Conservation (phyloP, 1,139 yeast species). For the Hyphopichia wangnamkhiaoensis region DNA sequence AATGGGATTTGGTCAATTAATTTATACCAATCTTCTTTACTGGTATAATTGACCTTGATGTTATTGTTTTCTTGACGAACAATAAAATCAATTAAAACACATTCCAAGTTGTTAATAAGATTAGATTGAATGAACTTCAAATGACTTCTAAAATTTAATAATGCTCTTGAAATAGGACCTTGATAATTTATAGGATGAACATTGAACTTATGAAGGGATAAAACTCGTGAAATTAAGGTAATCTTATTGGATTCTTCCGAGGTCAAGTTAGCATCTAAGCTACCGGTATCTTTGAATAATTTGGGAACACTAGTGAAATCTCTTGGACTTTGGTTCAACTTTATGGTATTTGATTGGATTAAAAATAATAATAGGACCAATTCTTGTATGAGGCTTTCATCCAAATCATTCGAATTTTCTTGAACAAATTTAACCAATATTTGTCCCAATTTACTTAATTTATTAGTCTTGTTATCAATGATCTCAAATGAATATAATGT, state of each 20-base stretch:
- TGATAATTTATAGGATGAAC: conserved; percentile 61
- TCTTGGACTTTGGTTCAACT: conserved; percentile 28
- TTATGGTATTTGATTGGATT: conserved; percentile 29
- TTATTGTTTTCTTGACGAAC: conserved; percentile 55
- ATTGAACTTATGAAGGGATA: conserved; percentile 53
- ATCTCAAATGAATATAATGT: conserved; percentile 58
- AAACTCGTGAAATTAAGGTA: conserved; percentile 56
- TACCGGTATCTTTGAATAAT: conserved; percentile 31
- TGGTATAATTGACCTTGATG: conserved; percentile 32
- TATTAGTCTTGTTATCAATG: conserved; percentile 43
- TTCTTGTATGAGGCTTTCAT: conserved; percentile 26
- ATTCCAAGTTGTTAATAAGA: conserved; percentile 57
- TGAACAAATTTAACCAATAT: conserved; percentile 41
- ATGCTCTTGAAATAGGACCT: conserved; percentile 69
- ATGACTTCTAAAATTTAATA: conserved; percentile 68
- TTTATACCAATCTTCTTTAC: conserved; percentile 56
- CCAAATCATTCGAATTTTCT: conserved; percentile 22
- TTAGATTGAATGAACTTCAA: conserved; percentile 53
- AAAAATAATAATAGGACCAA: conserved; percentile 51
- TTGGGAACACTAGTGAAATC: conserved; percentile 39
- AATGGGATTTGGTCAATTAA: conserved; percentile 66
- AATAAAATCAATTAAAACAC: conserved; percentile 52
- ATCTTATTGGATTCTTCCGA: conserved; percentile 35
- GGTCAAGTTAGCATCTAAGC: conserved; percentile 32
- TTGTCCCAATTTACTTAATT: conserved; percentile 59